Percentiles rank a stretch among this genome's conserved stretches.
These are phyloP conservation scores for Linnemannia exigua DNA, from an alignment of 192 early-diverging fungal genomes.

Conservation along the genomic window DNA sequence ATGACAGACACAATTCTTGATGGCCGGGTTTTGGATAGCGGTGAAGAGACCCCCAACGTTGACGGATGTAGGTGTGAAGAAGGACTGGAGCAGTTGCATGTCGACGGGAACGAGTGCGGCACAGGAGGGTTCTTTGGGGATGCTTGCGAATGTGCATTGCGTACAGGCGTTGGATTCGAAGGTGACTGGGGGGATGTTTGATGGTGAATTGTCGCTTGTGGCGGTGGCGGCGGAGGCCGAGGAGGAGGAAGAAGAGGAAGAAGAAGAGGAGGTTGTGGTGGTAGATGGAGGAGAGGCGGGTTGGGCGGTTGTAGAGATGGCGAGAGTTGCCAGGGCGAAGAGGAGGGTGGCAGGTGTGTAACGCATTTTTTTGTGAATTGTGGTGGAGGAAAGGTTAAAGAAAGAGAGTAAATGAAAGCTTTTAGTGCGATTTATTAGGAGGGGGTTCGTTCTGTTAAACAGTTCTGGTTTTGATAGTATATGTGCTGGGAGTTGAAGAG, in stretches of 20 bases:
- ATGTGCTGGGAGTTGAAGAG: not conserved
- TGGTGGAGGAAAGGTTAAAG: not conserved
- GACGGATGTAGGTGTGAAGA: slow-evolving; percentile 20
- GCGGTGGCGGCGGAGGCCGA: not conserved
- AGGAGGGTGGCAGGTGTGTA: slow-evolving; percentile 2
- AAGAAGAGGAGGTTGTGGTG: not conserved
- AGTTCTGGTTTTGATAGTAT: not conserved
- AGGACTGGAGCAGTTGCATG: not conserved
- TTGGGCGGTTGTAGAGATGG: slow-evolving; percentile 7
- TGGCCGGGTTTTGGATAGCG: not conserved
- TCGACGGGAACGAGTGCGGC: slow-evolving; percentile 3
- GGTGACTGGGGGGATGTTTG: not conserved
- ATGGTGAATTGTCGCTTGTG: not conserved
- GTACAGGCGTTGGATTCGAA: slow-evolving; percentile 15
- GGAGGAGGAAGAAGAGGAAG: not conserved
- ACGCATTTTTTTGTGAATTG: slow-evolving; percentile 11
- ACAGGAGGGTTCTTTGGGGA: slow-evolving; percentile 21
- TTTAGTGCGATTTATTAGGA: not conserved
- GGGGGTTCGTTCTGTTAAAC: not conserved
- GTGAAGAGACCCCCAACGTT: not conserved
- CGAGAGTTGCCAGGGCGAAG: slow-evolving; percentile 7
- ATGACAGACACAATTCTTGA: slow-evolving; percentile 33
- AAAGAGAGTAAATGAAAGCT: not conserved
- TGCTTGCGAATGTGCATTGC: slow-evolving; percentile 4
- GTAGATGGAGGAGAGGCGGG: not conserved